Evolutionary conservation across 2,329 filamentous ascomycete species (phyloP).

Genomic region (Pseudogymnoascus sp.): DNA sequence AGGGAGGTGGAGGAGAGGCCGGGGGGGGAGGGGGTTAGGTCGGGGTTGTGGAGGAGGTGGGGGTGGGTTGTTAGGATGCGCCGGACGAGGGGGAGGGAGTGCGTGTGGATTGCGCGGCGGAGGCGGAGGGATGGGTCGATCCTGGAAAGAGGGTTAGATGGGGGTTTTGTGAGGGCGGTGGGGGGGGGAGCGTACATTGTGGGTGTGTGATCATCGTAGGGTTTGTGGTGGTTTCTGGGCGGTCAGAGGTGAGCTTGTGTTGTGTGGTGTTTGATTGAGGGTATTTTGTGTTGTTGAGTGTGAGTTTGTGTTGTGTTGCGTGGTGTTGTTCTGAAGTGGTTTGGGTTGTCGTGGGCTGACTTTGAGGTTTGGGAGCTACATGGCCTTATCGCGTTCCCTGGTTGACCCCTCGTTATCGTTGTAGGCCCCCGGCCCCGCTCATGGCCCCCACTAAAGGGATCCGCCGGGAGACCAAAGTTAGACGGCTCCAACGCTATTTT

Average conservation of each 20-base stretch:
- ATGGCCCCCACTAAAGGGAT: neutral
- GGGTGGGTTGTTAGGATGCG: conserved; percentile 71
- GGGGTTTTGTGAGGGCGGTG: neutral
- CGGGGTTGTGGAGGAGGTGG: conserved; percentile 62
- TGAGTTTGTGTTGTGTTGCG: neutral
- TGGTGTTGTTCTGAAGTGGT: neutral
- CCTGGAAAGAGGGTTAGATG: conserved; percentile 37
- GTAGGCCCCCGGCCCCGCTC: neutral
- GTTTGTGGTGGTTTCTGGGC: neutral
- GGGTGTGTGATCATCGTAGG: neutral
- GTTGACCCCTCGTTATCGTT: neutral
- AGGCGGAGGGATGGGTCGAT: conserved; percentile 70
- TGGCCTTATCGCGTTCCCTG: neutral
- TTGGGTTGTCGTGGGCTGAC: neutral
- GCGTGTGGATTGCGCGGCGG: conserved; percentile 71
- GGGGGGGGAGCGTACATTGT: neutral
- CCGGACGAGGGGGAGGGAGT: conserved; percentile 58
- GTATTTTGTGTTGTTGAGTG: neutral
- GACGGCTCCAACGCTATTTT: neutral
- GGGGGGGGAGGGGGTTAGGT: too few relatives aligned
- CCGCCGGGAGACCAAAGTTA: neutral
- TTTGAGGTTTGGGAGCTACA: neutral
- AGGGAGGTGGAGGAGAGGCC: too few relatives aligned
- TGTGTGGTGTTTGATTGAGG: neutral
- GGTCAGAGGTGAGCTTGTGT: neutral